These are phyloP conservation scores for Scortechinia acanthostroma DNA, from an alignment of 2,329 filamentous ascomycete species.

Conservation along the genomic window DNA sequence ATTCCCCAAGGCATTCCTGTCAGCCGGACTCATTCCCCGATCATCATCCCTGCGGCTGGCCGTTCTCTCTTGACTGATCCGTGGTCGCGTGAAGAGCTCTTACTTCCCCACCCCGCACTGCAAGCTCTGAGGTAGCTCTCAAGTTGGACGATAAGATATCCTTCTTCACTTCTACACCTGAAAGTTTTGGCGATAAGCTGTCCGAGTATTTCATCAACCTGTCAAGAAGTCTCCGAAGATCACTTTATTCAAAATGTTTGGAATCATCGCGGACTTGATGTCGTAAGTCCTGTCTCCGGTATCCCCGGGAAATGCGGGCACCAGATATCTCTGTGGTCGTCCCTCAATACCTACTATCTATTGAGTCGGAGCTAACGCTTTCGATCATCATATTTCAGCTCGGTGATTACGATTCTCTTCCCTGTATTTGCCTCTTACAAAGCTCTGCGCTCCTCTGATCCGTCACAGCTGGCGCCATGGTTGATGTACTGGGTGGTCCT, in stretches of 20 bases:
- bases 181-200: neutral
- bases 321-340: no score
- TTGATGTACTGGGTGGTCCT: conserved; percentile 68
- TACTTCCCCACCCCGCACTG: neutral
- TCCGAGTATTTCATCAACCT: neutral
- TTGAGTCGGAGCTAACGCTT: neutral
- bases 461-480: conserved; percentile 61
- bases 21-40: neutral
- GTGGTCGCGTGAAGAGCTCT: neutral
- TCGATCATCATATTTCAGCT: conserved; percentile 23
- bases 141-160: conserved; percentile 1
- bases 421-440: conserved; percentile 67
- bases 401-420: conserved; percentile 53
- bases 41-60: neutral
- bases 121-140: no score
- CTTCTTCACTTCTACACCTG: neutral
- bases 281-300: no score
- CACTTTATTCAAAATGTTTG: conserved; percentile 41
- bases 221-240: no score
- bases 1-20: neutral
- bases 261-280: conserved; percentile 46
- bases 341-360: neutral
- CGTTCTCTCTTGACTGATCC: neutral
- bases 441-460: conserved; percentile 57
- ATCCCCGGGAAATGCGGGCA: no score